Evolutionary conservation across 352 stramenopile genomes (phyloP), one percentile per base, ranked within the genome.

Genomic region (Globisporangium iwayamae): DNA sequence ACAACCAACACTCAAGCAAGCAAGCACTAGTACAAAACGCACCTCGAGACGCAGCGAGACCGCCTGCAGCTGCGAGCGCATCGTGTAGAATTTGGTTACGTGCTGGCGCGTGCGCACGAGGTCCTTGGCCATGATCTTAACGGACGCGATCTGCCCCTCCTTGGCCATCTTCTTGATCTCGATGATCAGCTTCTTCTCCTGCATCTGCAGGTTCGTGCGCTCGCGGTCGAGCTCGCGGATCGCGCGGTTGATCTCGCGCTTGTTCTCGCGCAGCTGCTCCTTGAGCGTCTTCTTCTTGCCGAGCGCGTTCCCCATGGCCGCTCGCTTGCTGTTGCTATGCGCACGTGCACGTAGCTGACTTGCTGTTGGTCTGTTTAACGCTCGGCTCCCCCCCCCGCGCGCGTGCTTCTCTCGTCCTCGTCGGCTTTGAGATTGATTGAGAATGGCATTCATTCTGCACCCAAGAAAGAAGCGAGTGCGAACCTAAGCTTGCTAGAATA

Each of bases 151-250:
- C 77, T 99, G 96, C 46, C 95, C 90, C 53, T 98, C 87, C 55
- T 97, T 98, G 47, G 95, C 96, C 74, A 97, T 96, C 72, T 98
- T 99, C 78, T 98, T 98, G 69, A 99, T 99, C 78, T 99, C 96
- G 45, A 97, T 91, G 48, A 97, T 97, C 4, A 99, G 79, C 62
- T 98, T 96, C 78, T 98, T 94, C 80, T 97, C 85, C 68, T 98
- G 89, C 60, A 89, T 68, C 83, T 98, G 88, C 60, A 98, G 76
- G 50, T 85, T 89, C 67, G 89, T 82, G 64, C 88, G 88, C 86
- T 99, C 97, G 60, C 96, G 89, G 72, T 99, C 97, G 39, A 99
- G 83, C 83, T 98, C 94, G 55, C 97, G 89, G 50, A 99, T 89
- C 28, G 96, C 96, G 58, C 95, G 85, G 52, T 97, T 98, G 71